Base-by-base conservation (phyloP, 805 yeast species). In the Blastobotrys parvus region DNA sequence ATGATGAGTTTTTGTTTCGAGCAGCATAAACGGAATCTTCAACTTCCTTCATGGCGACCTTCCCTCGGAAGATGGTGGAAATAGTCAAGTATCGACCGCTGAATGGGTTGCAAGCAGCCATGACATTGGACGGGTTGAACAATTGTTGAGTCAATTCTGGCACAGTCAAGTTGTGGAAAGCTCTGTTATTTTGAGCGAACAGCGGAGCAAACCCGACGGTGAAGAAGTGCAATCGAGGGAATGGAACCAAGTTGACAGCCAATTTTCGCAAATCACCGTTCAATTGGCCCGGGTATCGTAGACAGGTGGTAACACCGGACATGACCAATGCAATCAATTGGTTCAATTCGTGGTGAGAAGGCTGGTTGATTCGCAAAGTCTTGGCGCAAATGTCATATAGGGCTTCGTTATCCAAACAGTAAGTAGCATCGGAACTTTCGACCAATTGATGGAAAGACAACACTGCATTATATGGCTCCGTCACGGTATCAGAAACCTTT, bases 131-230 rank as follows among this genome's bases (percentile, higher is more conserved):
- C 42, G 95, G 78, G 64, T 86, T 94, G 63, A 89, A 88, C 82
- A 88, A 80, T 69, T 88, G 97, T 68, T 86, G 95, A 42, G 96
- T 87, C 59, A 88, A 77, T 67, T 88, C 97, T 30, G 95, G 94
- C 35, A 88, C 96, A 31, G 88, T 73, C 60, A 87, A 71, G 21
- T 89, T 77, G 69, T 92, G 82, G 72, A 88, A 88, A 3, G 89
- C 80, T 60, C 82, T 78, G 17, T 94, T 77, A 41, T 86, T 86
- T 49, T 80, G 69, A 3, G 95, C 75, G 38, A 94, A 82, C 59
- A 88, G 74, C 50, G 97, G 97, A 35, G 97, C 96, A 62, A 82
- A 87, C 48, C 95, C 95, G 47, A 86, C 95, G 82, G 89, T 88
- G 68, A 88, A 88, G 74, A 88, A 88, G 70, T 88, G 97, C 62